These are phyloP conservation scores for Quercus variabilis DNA, from an alignment of 306 rosid genomes.

Conservation along the genomic window DNA sequence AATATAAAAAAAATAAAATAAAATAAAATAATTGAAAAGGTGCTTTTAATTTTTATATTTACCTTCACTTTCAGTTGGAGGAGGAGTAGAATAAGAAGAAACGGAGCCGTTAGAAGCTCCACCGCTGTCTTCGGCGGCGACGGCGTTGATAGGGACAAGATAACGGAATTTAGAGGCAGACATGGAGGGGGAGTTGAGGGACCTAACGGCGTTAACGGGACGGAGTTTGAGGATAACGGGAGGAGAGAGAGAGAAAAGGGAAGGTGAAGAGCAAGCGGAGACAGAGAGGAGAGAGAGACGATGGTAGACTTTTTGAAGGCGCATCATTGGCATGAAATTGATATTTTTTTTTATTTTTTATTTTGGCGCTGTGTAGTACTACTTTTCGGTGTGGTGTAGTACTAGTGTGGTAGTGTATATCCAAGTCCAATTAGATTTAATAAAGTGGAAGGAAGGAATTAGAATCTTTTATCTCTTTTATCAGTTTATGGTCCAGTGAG, in stretches of 20 bases:
- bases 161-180: conserved; percentile 43
- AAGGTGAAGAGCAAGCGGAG: conserved; percentile 21
- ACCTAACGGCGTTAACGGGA: conserved; percentile 14
- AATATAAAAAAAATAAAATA: background rate
- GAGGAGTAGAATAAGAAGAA: conserved; percentile 31
- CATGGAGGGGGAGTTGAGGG: conserved; percentile 36
- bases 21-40: background rate
- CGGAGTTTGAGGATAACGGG: conserved; percentile 26
- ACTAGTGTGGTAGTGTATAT: background rate
- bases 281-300: conserved; percentile 47
- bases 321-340: conserved; percentile 31
- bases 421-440: background rate
- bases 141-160: conserved; percentile 47
- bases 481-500: too few species aligned
- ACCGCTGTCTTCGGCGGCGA: conserved; percentile 35
- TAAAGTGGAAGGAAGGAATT: background rate
- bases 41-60: background rate
- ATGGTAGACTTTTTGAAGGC: conserved; percentile 53
- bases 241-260: conserved; percentile 37
- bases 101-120: conserved; percentile 46
- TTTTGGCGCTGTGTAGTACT: background rate
- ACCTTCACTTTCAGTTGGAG: conserved; percentile 63
- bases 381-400: background rate
- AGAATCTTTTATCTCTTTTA: background rate
- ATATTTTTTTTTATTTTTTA: background rate